These are phyloP conservation scores for Phytophthora multivora DNA, from an alignment of 352 stramenopile genomes.

Conservation along the genomic window DNA sequence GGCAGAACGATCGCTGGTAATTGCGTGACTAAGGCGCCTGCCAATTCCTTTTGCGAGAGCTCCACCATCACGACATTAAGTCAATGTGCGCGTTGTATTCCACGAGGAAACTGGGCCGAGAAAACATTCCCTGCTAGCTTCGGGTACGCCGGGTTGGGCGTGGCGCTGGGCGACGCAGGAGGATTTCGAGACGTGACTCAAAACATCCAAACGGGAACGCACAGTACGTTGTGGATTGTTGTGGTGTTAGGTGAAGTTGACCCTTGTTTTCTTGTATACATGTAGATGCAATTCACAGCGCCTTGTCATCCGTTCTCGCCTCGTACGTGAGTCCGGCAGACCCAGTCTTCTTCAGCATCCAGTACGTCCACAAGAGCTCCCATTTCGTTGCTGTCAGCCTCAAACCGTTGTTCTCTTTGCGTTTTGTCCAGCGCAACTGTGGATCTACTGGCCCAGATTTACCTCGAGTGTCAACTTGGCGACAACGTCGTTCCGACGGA, in stretches of 20 bases:
- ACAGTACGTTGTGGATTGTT: slow-evolving; percentile 39
- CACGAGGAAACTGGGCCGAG: slow-evolving; percentile 37
- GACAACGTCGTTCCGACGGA: slow-evolving; percentile 31
- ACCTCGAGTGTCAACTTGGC: slow-evolving; percentile 50
- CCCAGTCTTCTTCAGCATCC: slow-evolving; percentile 55
- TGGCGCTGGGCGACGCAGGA: slow-evolving; percentile 30
- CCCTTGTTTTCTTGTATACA: background rate
- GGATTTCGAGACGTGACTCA: slow-evolving; percentile 41
- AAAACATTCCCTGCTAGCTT: slow-evolving; percentile 51
- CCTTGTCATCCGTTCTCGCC: slow-evolving; percentile 37
- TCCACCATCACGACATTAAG: slow-evolving; percentile 30
- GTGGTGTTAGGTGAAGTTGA: slow-evolving; percentile 1
- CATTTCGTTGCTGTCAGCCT: background rate
- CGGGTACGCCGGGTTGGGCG: slow-evolving; percentile 34
- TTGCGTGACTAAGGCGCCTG: slow-evolving; percentile 31
- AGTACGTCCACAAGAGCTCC: slow-evolving; percentile 36
- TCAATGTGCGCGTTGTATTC: slow-evolving; percentile 42
- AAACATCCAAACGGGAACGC: slow-evolving; percentile 50
- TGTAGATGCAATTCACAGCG: slow-evolving; percentile 52
- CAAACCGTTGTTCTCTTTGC: background rate
- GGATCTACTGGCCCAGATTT: slow-evolving; percentile 45
- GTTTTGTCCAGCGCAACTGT: slow-evolving; percentile 33
- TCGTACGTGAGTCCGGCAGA: slow-evolving; percentile 44
- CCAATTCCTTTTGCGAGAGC: slow-evolving; percentile 48
- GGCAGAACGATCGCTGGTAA: slow-evolving; percentile 21